Conservation (phyloP, 352 stramenopile genomes). For the Phytophthora crassamura region DNA sequence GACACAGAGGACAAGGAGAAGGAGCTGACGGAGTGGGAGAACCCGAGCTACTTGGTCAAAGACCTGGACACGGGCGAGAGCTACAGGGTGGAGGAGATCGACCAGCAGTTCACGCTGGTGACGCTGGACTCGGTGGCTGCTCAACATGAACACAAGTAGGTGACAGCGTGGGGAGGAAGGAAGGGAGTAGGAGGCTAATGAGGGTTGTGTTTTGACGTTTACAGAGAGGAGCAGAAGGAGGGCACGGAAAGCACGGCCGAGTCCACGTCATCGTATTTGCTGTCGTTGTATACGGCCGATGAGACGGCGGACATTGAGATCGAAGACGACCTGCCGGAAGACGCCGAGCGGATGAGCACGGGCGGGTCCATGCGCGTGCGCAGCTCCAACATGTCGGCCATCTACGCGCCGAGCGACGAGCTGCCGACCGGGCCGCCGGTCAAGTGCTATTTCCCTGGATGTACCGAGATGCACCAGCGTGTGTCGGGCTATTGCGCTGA, state of each 20-base stretch:
- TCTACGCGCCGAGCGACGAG: conserved; percentile 51
- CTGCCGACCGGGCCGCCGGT: conserved; percentile 44
- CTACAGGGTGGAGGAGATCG: conserved; percentile 85
- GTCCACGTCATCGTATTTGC: conserved; percentile 70
- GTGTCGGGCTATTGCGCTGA: conserved; percentile 74
- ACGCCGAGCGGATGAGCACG: conserved; percentile 6
- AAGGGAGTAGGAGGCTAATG: conserved; percentile 1
- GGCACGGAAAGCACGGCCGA: conserved; percentile 26
- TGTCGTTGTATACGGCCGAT: conserved; percentile 81
- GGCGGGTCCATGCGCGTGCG: conserved; percentile 36
- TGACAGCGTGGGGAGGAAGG: conserved; percentile 4
- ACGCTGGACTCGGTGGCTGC: conserved; percentile 71
- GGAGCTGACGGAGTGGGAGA: conserved; percentile 67
- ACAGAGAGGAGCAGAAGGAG: conserved; percentile 28
- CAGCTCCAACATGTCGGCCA: conserved; percentile 58
- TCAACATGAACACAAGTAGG: conserved; percentile 65
- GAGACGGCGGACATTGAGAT: conserved; percentile 87
- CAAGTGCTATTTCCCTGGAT: conserved; percentile 61
- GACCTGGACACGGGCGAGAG: conserved; percentile 82
- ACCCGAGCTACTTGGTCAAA: conserved; percentile 83
- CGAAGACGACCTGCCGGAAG: conserved; percentile 50
- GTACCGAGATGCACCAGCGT: conserved; percentile 67
- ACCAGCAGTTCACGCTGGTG: conserved; percentile 81
- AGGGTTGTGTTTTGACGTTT: conserved; percentile 8
- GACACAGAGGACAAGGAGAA: conserved; percentile 31